A percentile compares a stretch with the other conserved stretches of the same genome.
These are phyloP conservation scores for Coix lacrymajobi DNA, from an alignment of 176 grass and related monocot genomes.

Conservation along the genomic window DNA sequence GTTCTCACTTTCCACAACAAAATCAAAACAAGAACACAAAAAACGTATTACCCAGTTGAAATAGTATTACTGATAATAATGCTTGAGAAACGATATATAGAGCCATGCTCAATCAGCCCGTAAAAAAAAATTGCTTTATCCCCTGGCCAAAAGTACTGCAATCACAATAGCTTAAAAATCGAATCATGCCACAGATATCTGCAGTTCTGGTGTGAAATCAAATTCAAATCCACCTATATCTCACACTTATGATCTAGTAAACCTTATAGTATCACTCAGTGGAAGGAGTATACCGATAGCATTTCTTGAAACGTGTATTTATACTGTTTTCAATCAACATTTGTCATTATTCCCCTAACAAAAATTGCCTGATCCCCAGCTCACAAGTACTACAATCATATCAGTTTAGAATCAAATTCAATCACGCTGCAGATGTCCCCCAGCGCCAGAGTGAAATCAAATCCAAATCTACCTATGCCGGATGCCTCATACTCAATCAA, in stretches of 20 bases:
- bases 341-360: conserved; percentile 33
- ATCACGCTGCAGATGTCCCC: conserved; percentile 12
- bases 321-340: conserved; percentile 23
- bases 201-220: conserved; percentile 1
- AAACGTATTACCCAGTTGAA: background rate
- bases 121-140: conserved; percentile 32
- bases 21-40: background rate
- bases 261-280: background rate
- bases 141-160: background rate
- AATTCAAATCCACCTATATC: conserved; percentile 31
- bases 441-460: conserved; percentile 23
- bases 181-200: background rate
- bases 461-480: conserved; percentile 32
- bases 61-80: conserved; percentile 17
- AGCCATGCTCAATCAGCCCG: conserved; percentile 9
- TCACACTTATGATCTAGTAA: conserved; percentile 18
- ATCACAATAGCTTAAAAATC: conserved; percentile 36
- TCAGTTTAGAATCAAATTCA: conserved; percentile 28
- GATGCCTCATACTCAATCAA: conserved; percentile 13
- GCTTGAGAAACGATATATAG: conserved; percentile 8
- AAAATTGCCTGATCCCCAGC: conserved; percentile 27
- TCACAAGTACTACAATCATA: conserved; percentile 19
- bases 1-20: background rate
- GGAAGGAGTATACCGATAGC: conserved; percentile 1
- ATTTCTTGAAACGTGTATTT: conserved; percentile 1